Percentiles rank a stretch among this genome's conserved stretches.
These are phyloP conservation scores for Trypanosomatidae sp. DNA, from an alignment of 208 protist species.

Conservation along the genomic window DNA sequence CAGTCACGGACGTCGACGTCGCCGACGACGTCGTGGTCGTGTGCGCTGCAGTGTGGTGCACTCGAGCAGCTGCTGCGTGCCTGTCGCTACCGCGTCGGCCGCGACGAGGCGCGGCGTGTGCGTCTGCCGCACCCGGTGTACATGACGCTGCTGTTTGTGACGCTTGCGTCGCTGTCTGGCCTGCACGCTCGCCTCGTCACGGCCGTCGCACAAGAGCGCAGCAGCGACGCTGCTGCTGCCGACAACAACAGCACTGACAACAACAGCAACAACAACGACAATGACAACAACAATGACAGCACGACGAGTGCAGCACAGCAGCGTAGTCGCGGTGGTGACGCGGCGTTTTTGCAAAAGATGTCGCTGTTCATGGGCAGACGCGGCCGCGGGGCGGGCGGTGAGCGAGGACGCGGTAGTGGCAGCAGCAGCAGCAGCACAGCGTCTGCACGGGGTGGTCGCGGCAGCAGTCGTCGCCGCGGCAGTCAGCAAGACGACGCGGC, in stretches of 20 bases:
- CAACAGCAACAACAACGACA: conserved; percentile 1
- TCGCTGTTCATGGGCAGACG: too few relatives aligned
- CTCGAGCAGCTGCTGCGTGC: too few relatives aligned
- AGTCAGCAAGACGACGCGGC: too few relatives aligned
- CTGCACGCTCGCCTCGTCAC: conserved; percentile 36
- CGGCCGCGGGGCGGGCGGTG: too few relatives aligned
- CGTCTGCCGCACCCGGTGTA: conserved; percentile 30
- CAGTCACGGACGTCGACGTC: too few relatives aligned
- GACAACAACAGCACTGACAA: neutral
- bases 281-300: neutral
- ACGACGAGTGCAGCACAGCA: conserved; percentile 8
- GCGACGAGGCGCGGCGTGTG: too few relatives aligned
- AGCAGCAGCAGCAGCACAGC: neutral
- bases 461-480: too few relatives aligned
- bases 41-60: too few relatives aligned
- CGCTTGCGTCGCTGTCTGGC: conserved; percentile 24
- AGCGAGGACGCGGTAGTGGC: neutral
- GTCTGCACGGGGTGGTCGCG: neutral
- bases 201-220: conserved; percentile 9
- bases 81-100: too few relatives aligned
- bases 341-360: too few relatives aligned
- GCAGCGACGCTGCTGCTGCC: neutral
- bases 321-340: too few relatives aligned
- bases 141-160: conserved; percentile 30
- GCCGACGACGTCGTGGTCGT: too few relatives aligned